Percentiles rank a stretch among this genome's conserved stretches.
Evolutionary conservation across 2,329 filamentous ascomycete species (phyloP).

Genomic region (Ophiostoma pallidulum): DNA sequence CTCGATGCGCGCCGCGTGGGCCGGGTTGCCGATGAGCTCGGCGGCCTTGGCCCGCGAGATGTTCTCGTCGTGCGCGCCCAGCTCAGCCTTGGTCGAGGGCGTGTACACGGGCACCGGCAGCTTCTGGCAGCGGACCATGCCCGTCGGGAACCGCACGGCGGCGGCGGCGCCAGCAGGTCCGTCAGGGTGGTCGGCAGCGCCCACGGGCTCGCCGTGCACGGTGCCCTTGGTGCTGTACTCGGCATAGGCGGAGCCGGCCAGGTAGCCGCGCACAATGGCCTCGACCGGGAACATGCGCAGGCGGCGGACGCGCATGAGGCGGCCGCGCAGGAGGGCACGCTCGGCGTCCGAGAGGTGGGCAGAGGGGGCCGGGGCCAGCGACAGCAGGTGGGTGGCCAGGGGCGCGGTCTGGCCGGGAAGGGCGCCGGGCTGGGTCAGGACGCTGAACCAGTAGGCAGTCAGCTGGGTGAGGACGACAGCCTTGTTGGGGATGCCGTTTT

Average conservation of each 20-base stretch:
- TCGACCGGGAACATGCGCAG: conserved; percentile 70
- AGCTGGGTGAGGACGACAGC: conserved; percentile 40
- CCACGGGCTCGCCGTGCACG: conserved; percentile 64
- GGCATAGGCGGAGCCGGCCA: conserved; percentile 75
- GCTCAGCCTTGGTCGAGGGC: conserved; percentile 76
- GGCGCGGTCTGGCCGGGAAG: conserved; percentile 28
- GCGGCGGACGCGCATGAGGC: conserved; percentile 69
- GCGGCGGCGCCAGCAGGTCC: not conserved
- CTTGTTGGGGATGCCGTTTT: conserved; percentile 53
- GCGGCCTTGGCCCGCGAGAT: conserved; percentile 60
- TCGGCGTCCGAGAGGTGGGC: conserved; percentile 32
- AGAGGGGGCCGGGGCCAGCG: conserved; percentile 29
- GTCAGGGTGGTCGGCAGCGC: conserved; percentile 5
- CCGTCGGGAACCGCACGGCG: conserved; percentile 34
- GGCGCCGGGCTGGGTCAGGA: conserved; percentile 29
- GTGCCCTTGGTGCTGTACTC: conserved; percentile 66
- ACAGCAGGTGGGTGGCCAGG: conserved; percentile 44
- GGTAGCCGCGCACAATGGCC: conserved; percentile 81
- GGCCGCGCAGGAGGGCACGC: conserved; percentile 44
- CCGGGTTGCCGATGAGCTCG: conserved; percentile 53
- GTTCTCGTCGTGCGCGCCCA: conserved; percentile 74
- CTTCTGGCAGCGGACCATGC: conserved; percentile 60
- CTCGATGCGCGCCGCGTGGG: conserved; percentile 56
- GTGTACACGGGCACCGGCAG: conserved; percentile 63
- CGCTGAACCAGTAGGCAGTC: conserved; percentile 45